Conservation (phyloP, 2,329 filamentous ascomycete genomes). For the Pseudogymnoascus sp. region DNA sequence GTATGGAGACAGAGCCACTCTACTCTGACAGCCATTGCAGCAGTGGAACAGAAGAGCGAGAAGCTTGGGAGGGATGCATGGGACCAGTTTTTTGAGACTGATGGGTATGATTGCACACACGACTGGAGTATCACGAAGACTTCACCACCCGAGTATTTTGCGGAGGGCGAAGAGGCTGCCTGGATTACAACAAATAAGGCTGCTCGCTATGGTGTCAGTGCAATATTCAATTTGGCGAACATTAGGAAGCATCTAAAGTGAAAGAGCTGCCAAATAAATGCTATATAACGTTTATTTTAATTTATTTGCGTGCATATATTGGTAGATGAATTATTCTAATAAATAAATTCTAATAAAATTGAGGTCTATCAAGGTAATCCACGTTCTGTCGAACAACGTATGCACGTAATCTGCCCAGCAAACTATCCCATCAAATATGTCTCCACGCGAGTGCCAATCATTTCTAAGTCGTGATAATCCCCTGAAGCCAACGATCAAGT, state of each 20-base stretch:
- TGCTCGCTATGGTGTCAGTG: constrained; percentile 8
- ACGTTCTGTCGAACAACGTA: neutral
- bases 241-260: neutral
- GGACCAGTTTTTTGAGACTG: constrained; percentile 7
- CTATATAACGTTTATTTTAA: neutral
- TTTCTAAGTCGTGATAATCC: constrained; percentile 17
- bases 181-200: constrained; percentile 8
- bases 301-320: neutral
- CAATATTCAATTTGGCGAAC: constrained; percentile 10
- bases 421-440: neutral
- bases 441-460: neutral
- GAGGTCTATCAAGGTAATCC: neutral
- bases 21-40: constrained; percentile 8
- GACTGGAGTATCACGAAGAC: constrained; percentile 5
- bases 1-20: constrained; percentile 10
- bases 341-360: neutral
- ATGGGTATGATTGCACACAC: neutral
- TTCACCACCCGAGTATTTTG: constrained; percentile 2
- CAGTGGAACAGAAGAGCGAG: constrained; percentile 2
- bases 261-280: neutral
- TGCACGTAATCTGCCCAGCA: neutral
- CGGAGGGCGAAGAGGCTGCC: constrained; percentile 9
- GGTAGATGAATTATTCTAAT: neutral
- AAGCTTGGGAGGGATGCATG: constrained; percentile 6
- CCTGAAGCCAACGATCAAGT: constrained; percentile 24